Percentiles rank a stretch among this genome's conserved stretches.
Evolutionary conservation across 1,139 yeast genomes (phyloP).

Genomic region (Sugiyamaella sp.): DNA sequence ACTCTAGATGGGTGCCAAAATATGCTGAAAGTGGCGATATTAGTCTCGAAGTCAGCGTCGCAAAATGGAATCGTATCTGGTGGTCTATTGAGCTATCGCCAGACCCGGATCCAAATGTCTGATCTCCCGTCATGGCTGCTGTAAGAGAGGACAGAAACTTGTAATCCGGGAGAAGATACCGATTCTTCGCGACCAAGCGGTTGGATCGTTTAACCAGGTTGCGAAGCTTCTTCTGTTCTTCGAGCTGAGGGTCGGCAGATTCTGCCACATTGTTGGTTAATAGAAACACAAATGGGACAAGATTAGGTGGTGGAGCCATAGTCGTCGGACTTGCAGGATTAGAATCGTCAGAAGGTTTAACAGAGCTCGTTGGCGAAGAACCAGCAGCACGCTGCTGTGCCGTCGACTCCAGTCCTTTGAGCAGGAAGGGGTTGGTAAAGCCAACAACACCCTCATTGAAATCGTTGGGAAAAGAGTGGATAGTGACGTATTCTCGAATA

Average conservation of each 20-base stretch:
- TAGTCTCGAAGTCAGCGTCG: constrained; percentile 33
- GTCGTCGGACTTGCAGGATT: neutral
- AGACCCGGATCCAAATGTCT: too few species aligned
- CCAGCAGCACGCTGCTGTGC: constrained; percentile 3
- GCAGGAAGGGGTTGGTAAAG: constrained; percentile 35
- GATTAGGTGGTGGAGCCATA: neutral
- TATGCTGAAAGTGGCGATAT: constrained; percentile 33
- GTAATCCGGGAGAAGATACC: constrained; percentile 30
- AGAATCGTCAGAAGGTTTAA: neutral
- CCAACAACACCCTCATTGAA: constrained; percentile 32
- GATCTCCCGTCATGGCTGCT: constrained; percentile 2
- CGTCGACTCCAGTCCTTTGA: constrained; percentile 25
- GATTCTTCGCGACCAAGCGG: constrained; percentile 20
- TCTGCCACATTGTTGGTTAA: constrained; percentile 1
- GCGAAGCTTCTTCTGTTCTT: constrained; percentile 21
- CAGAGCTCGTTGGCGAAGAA: neutral
- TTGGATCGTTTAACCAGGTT: constrained; percentile 20
- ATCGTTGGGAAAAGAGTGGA: constrained; percentile 29
- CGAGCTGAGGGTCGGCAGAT: constrained; percentile 12
- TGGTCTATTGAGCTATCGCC: constrained; percentile 19
- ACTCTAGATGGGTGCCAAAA: constrained; percentile 20
- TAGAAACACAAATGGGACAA: constrained; percentile 11
- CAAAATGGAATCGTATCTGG: constrained; percentile 32
- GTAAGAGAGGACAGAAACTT: constrained; percentile 27
- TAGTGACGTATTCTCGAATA: constrained; percentile 37